These are phyloP conservation scores for Angophora floribunda DNA, from an alignment of 345 rosid species.

Conservation along the genomic window DNA sequence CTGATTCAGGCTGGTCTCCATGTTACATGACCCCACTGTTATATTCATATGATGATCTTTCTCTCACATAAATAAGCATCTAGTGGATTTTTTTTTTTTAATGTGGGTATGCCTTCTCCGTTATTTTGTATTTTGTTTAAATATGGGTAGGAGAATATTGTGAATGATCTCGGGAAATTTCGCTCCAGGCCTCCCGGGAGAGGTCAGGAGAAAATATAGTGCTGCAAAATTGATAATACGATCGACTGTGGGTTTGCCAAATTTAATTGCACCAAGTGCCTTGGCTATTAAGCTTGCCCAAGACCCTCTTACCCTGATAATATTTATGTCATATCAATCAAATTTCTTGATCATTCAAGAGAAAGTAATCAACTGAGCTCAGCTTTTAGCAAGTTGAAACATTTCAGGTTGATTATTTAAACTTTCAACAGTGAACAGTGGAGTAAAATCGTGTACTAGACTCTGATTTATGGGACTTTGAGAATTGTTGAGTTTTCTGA, in stretches of 20 bases:
- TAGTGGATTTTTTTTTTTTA: not conserved
- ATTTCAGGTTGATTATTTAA: not conserved
- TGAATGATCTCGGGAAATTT: not conserved
- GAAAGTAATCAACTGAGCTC: not conserved
- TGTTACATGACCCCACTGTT: not conserved
- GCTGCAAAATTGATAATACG: not conserved
- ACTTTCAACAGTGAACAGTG: not conserved
- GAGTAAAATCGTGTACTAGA: not conserved
- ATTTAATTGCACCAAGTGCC: not conserved
- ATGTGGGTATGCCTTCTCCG: not conserved
- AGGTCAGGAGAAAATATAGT: not conserved
- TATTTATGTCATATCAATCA: not conserved
- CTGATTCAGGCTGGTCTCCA: constrained; percentile 5
- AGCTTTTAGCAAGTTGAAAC: not conserved
- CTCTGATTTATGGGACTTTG: not conserved
- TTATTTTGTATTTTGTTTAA: not conserved
- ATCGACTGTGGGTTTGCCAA: not conserved
- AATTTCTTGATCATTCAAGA: not conserved
- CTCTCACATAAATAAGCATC: not conserved
- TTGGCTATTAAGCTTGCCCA: not conserved
- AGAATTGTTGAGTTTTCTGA: not conserved
- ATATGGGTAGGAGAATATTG: not conserved
- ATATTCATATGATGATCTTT: not conserved
- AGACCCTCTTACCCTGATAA: not conserved
- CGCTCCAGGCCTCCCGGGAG: not conserved